Evolutionary conservation across 1,139 yeast genomes (phyloP), one percentile per base, ranked within the genome.

Genomic region (Hyphopichia khmerensis): DNA sequence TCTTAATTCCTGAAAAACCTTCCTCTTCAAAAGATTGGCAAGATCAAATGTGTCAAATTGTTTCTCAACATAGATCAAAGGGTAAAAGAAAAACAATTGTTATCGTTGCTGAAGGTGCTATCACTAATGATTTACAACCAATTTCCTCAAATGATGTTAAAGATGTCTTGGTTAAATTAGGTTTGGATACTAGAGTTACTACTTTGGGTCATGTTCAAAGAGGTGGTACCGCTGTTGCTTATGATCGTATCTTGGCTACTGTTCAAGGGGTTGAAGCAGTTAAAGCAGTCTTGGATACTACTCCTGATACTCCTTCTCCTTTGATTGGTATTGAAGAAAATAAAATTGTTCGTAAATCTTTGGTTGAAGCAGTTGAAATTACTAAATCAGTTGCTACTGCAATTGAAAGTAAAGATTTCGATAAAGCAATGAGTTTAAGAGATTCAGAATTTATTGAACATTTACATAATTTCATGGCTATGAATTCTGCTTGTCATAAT

Each of bases 191-290:
- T 6, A 77, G 91, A 64, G 80, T 85, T 51, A 86, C 95, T 36
- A 83, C 85, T 13, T 72, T 86, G 58, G 95, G 95, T 38, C 95
- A 86, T 56, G 95, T 86, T 36, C 95, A 86, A 68, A 75, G 95
- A 67, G 95, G 95, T 66, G 95, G 95, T 55, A 78, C 87, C 36
- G 93, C 95, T 10, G 91, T 85, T 41, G 90, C 91, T 1, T 85
- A 77, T 51, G 95, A 86, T 61, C 72, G 95, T 59, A 67, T 80
- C 57, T 65, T 86, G 57, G 93, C 91, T 26, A 85, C 95, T 15
- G 57, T 85, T 47, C 95, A 86, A 67, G 95, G 93, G 63, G 91
- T 85, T 42, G 93, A 85, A 50, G 93, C 95, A 2, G 90, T 86
- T 18, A 80, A 80, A 51, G 91, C 91, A 0, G 85, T 86, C 13